Conservation (phyloP, 2,329 filamentous ascomycete species). For the Dryadomyces quercus-mongolicae region DNA sequence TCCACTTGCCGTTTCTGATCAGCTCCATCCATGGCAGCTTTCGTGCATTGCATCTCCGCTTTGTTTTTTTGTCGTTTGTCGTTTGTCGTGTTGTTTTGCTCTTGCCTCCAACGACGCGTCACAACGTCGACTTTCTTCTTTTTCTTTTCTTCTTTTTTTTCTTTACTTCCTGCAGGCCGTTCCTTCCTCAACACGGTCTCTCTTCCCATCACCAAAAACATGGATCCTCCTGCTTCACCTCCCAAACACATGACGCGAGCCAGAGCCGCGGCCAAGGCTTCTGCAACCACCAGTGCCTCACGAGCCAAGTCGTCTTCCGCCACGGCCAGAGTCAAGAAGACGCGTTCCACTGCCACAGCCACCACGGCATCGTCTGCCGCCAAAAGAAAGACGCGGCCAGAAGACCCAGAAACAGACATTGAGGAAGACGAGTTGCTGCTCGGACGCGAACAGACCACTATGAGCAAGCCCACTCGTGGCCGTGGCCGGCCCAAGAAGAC, state of each 20-base stretch:
- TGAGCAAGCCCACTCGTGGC: constrained; percentile 19
- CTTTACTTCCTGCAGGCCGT: not conserved
- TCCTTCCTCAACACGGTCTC: not conserved
- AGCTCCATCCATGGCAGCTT: constrained; percentile 1
- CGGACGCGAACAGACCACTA: constrained; percentile 11
- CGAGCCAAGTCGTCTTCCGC: constrained; percentile 29
- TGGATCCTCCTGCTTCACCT: constrained; percentile 15
- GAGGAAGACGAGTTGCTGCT: constrained; percentile 18
- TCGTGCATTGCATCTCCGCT: not conserved
- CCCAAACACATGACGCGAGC: constrained; percentile 20
- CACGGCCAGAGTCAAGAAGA: constrained; percentile 32
- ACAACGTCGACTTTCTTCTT: not conserved
- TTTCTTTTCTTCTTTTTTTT: not conserved
- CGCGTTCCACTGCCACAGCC: constrained; percentile 18
- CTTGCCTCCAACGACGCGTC: not conserved
- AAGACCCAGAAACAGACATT: constrained; percentile 34
- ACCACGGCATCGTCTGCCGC: constrained; percentile 17
- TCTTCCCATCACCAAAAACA: constrained; percentile 1
- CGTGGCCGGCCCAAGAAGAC: constrained; percentile 35
- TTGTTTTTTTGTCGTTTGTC: not conserved
- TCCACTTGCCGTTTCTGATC: constrained; percentile 9
- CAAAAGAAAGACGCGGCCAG: constrained; percentile 43
- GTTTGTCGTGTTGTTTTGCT: too few species aligned
- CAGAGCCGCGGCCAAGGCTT: constrained; percentile 29
- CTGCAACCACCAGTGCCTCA: constrained; percentile 24